phyloP scores from a whole-genome alignment of 805 yeast species.

The Nematodospora valgi region DNA sequence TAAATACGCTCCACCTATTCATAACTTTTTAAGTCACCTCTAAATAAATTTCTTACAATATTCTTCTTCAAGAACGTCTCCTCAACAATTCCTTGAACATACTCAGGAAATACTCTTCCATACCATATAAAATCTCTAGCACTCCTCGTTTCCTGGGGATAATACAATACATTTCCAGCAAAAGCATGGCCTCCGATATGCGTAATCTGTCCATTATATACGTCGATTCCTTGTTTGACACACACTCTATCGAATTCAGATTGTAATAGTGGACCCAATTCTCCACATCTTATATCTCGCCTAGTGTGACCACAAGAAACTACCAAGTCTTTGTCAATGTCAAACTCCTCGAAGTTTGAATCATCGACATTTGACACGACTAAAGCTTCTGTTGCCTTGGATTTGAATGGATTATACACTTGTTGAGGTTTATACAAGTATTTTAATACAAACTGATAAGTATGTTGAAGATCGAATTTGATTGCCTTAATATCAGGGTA shows the following conservation, averaged over 20 bases:
- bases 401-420: constrained; percentile 25
- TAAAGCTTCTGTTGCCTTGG: not conserved
- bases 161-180: constrained; percentile 76
- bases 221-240: constrained; percentile 29
- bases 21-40: constrained; percentile 36
- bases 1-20: too few species aligned
- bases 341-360: constrained; percentile 5
- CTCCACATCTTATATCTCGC: constrained; percentile 67
- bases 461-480: constrained; percentile 28
- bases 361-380: not conserved
- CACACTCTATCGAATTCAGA: constrained; percentile 49
- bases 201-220: constrained; percentile 53
- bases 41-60: constrained; percentile 54
- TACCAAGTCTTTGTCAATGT: constrained; percentile 28
- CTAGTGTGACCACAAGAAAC: constrained; percentile 65
- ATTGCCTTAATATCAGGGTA: constrained; percentile 53
- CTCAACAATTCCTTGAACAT: constrained; percentile 62
- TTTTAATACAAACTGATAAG: constrained; percentile 36
- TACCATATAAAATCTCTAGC: constrained; percentile 62
- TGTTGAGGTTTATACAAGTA: constrained; percentile 25
- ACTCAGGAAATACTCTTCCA: constrained; percentile 65
- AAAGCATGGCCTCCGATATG: constrained; percentile 86
- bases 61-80: constrained; percentile 48
- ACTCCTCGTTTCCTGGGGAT: constrained; percentile 19
- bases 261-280: constrained; percentile 54